Evolutionary conservation across 1,284 basidiomycete genomes (phyloP).

Genomic region (Naganishia liquefaciens): DNA sequence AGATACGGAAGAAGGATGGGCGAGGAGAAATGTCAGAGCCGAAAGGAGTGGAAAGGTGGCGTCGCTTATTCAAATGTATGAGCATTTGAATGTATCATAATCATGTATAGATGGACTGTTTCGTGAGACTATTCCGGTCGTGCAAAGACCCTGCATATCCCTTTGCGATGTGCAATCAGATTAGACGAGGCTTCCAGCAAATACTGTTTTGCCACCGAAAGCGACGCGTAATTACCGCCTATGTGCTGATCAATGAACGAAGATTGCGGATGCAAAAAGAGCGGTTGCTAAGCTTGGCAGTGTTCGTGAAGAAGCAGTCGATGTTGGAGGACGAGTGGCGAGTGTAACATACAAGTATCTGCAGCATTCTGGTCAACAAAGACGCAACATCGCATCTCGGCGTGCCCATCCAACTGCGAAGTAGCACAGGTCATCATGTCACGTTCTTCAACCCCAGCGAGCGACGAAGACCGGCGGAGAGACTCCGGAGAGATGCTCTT

Average conservation of each 20-base stretch:
- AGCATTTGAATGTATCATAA: conserved; percentile 29
- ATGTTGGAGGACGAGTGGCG: background rate
- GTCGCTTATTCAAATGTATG: conserved; percentile 27
- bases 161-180: background rate
- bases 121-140: background rate
- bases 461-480: conserved; percentile 22
- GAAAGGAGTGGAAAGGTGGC: conserved; percentile 21
- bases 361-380: background rate
- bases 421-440: background rate
- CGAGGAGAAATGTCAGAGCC: conserved; percentile 1
- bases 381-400: background rate
- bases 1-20: conserved; percentile 2
- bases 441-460: conserved; percentile 16
- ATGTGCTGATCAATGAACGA: conserved; percentile 6
- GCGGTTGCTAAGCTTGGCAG: conserved; percentile 4
- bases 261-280: conserved; percentile 6
- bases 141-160: background rate
- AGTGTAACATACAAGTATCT: background rate
- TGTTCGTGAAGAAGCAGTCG: conserved; percentile 5
- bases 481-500: conserved; percentile 48
- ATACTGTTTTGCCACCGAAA: conserved; percentile 13
- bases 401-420: background rate
- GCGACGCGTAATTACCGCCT: background rate
- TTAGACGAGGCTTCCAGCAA: conserved; percentile 8
- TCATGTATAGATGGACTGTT: conserved; percentile 11